These are phyloP conservation scores for Stylosanthes scabra DNA, from an alignment of 331 rosid genomes.

Conservation along the genomic window DNA sequence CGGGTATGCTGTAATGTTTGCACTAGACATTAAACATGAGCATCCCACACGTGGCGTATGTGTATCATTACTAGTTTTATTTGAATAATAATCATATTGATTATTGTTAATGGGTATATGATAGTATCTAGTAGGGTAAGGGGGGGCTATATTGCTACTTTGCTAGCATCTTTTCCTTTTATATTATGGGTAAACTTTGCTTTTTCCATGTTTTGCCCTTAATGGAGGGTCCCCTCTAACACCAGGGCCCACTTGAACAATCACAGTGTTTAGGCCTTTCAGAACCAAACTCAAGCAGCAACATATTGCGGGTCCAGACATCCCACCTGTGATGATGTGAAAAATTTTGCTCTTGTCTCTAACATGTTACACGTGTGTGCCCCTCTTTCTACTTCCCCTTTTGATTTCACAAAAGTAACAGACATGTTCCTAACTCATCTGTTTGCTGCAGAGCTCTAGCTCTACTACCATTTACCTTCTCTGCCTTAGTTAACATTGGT, in stretches of 20 bases:
- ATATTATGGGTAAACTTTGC: background rate
- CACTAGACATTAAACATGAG: constrained; percentile 42
- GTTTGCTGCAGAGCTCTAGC: background rate
- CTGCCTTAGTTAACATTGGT: background rate
- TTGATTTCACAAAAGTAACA: background rate
- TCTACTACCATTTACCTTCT: background rate
- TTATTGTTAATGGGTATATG: constrained; percentile 31
- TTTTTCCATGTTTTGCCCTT: constrained; percentile 48
- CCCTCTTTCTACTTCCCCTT: constrained; percentile 15
- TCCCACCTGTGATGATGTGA: constrained; percentile 50
- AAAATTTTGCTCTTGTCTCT: constrained; percentile 36
- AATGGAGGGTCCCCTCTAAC: constrained; percentile 34
- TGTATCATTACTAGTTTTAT: constrained; percentile 36
- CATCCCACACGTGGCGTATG: constrained; percentile 51
- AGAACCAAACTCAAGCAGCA: constrained; percentile 51
- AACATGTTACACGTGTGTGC: constrained; percentile 52
- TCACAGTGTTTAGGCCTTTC: constrained; percentile 45
- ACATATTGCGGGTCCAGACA: constrained; percentile 53
- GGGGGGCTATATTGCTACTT: no score
- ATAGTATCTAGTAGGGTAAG: constrained; percentile 32
- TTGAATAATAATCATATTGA: constrained; percentile 9
- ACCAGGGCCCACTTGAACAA: constrained; percentile 28
- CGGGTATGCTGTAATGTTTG: background rate
- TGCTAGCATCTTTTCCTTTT: constrained; percentile 8
- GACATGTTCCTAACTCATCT: background rate